Percentiles rank a stretch among this genome's conserved stretches.
Conservation (phyloP, 176 grass and related monocot species). For the Bonia amplexicaulis region DNA sequence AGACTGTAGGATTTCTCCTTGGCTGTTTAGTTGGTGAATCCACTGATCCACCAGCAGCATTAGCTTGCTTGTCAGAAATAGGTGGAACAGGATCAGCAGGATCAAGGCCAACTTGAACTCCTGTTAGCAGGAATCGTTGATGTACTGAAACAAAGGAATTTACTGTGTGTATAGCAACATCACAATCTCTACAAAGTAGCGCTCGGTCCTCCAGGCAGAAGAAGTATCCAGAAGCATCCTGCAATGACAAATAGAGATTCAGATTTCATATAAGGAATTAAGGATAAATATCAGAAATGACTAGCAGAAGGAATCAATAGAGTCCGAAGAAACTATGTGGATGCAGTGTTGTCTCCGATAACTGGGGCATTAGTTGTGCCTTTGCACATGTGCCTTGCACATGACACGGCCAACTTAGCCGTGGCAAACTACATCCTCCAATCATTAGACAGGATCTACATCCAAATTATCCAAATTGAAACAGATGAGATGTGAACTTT, state of each 20-base stretch:
- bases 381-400: neutral
- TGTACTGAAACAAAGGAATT: conserved; percentile 67
- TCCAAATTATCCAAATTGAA: neutral
- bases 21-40: conserved; percentile 27
- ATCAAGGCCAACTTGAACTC: conserved; percentile 77
- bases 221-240: conserved; percentile 90
- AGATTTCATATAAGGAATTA: neutral
- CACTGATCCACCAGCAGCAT: neutral
- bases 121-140: conserved; percentile 82
- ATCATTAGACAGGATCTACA: neutral
- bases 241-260: conserved; percentile 22
- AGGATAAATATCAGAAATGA: conserved; percentile 10
- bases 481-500: neutral
- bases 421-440: neutral
- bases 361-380: neutral
- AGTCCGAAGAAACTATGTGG: neutral
- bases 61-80: conserved; percentile 28
- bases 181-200: conserved; percentile 79
- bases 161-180: conserved; percentile 78
- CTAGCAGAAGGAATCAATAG: neutral
- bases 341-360: neutral
- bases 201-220: conserved; percentile 96
- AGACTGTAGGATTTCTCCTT: conserved; percentile 3
- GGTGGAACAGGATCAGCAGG: conserved; percentile 47
- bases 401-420: neutral